These are phyloP conservation scores for Taphrina betulina DNA, from an alignment of 1,139 yeast species.

Conservation along the genomic window DNA sequence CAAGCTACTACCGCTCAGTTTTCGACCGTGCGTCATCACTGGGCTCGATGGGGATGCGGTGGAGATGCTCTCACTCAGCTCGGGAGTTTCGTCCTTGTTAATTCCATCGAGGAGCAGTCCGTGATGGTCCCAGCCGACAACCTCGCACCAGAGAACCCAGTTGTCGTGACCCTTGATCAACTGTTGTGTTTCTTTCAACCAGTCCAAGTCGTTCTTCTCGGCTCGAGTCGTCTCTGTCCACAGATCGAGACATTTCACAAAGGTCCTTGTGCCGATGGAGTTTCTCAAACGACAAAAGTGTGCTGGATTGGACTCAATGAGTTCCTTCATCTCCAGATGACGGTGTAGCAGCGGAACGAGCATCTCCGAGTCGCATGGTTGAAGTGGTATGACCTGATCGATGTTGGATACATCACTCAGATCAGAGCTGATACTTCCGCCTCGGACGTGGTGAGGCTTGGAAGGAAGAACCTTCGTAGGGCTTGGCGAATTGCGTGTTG, in stretches of 20 bases:
- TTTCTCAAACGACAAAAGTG: conserved; percentile 1
- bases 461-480: conserved; percentile 13
- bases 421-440: conserved; percentile 8
- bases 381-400: conserved; percentile 29
- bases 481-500: not conserved
- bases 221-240: conserved; percentile 28
- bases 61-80: too few relatives aligned
- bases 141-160: conserved; percentile 26
- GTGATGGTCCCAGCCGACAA: conserved; percentile 23
- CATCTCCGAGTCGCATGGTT: conserved; percentile 18
- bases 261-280: conserved; percentile 5
- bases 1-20: too few relatives aligned
- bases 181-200: conserved; percentile 17
- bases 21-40: too few relatives aligned
- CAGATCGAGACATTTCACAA: not conserved
- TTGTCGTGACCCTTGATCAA: conserved; percentile 17
- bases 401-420: not conserved
- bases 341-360: conserved; percentile 28
- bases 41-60: too few relatives aligned
- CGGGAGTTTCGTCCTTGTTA: not conserved
- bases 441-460: conserved; percentile 29
- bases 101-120: conserved; percentile 6
- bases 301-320: conserved; percentile 7
- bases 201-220: conserved; percentile 10
- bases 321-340: conserved; percentile 24